Evolutionary conservation across 805 yeast species (phyloP).

Genomic region (Schwanniomyces sp.): DNA sequence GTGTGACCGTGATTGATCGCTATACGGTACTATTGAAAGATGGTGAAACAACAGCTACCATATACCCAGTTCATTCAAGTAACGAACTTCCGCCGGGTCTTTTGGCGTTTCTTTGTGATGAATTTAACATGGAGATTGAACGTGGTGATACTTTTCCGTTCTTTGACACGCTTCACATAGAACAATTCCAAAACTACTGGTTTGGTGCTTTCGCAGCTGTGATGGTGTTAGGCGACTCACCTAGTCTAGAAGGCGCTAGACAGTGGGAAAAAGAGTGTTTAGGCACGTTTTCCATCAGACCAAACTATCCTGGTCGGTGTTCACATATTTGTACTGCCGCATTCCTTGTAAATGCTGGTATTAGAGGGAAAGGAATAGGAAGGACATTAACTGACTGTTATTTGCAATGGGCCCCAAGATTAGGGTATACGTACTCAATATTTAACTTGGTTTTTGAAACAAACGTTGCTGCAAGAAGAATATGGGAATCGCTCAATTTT

Average conservation of each 20-base stretch:
- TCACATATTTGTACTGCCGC: slow-evolving; percentile 91
- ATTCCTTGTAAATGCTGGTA: slow-evolving; percentile 88
- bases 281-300: slow-evolving; percentile 82
- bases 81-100: slow-evolving; percentile 75
- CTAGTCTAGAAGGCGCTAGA: slow-evolving; percentile 46
- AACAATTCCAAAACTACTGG: slow-evolving; percentile 84
- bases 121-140: slow-evolving; percentile 88
- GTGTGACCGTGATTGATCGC: slow-evolving; percentile 48
- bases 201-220: slow-evolving; percentile 80
- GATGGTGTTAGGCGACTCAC: slow-evolving; percentile 73
- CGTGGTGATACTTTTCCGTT: slow-evolving; percentile 87
- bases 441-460: slow-evolving; percentile 88
- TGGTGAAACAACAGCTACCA: slow-evolving; percentile 89
- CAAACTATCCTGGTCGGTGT: slow-evolving; percentile 90
- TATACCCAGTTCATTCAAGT: slow-evolving; percentile 75
- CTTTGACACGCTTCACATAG: slow-evolving; percentile 73
- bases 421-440: slow-evolving; percentile 82
- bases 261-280: slow-evolving; percentile 94
- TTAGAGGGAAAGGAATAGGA: slow-evolving; percentile 90
- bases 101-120: slow-evolving; percentile 81
- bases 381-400: slow-evolving; percentile 79
- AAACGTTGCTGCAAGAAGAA: slow-evolving; percentile 76
- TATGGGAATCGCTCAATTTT: slow-evolving; percentile 76
- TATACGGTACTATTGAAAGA: slow-evolving; percentile 80
- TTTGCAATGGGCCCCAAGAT: slow-evolving; percentile 84